Conservation (phyloP, 768 basidiomycete genomes). For the Sarcodon sp. region DNA sequence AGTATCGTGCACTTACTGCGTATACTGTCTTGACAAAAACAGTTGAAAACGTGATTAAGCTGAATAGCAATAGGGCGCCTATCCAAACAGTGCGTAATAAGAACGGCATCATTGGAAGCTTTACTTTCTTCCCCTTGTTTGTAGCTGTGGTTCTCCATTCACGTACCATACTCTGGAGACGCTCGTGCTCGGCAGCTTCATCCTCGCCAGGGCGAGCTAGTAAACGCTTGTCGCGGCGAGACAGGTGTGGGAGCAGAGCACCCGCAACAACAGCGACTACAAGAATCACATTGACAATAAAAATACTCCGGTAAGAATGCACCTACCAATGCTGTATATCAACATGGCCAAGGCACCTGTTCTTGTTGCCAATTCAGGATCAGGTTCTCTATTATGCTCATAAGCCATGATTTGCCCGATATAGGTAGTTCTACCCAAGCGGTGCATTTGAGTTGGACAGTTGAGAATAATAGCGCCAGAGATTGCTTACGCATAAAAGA, state of each 20-base stretch:
- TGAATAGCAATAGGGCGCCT: conserved; percentile 73
- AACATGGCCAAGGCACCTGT: conserved; percentile 84
- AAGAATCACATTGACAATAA: conserved; percentile 6
- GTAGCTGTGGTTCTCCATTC: conserved; percentile 83
- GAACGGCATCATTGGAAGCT: conserved; percentile 81
- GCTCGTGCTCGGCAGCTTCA: conserved; percentile 60
- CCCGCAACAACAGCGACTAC: conserved; percentile 81
- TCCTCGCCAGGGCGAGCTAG: conserved; percentile 64
- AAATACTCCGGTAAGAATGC: background rate
- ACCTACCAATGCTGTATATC: conserved; percentile 76
- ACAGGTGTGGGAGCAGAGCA: conserved; percentile 66
- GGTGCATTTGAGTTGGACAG: conserved; percentile 2
- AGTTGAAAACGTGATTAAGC: conserved; percentile 66
- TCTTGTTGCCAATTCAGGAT: conserved; percentile 72
- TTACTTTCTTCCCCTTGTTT: conserved; percentile 57
- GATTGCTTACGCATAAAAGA: conserved; percentile 70
- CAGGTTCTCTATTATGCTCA: conserved; percentile 60
- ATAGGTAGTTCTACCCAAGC: conserved; percentile 63
- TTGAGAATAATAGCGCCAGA: background rate
- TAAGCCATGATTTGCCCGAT: conserved; percentile 90
- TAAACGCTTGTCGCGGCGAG: conserved; percentile 69
- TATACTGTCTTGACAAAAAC: conserved; percentile 76
- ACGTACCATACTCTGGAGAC: conserved; percentile 57
- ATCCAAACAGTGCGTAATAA: conserved; percentile 92
- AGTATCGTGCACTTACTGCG: conserved; percentile 29